Evolutionary conservation across 805 yeast genomes (phyloP).

Genomic region (Debaryomyces tyrocola): DNA sequence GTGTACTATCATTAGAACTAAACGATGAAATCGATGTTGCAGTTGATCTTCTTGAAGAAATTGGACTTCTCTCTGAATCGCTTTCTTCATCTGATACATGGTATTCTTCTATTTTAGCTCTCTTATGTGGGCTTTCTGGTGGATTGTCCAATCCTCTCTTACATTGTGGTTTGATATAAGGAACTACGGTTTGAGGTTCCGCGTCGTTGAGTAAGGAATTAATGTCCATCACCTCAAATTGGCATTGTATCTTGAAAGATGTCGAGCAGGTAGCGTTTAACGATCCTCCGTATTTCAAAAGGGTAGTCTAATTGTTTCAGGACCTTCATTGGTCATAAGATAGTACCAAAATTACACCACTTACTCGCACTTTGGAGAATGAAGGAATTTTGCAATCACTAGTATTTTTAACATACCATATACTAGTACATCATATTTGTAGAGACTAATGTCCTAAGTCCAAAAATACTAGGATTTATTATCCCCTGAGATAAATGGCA

Average conservation of each 20-base stretch:
- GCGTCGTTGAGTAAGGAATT: background rate
- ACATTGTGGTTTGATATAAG: background rate
- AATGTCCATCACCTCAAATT: background rate
- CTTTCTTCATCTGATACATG: background rate
- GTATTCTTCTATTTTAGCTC: background rate
- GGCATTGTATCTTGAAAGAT: too few relatives aligned
- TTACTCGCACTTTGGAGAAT: slow-evolving; percentile 7
- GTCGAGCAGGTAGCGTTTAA: too few relatives aligned
- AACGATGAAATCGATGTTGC: slow-evolving; percentile 3
- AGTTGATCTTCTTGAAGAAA: slow-evolving; percentile 7
- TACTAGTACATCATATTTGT: too few relatives aligned
- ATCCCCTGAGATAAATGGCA: too few relatives aligned
- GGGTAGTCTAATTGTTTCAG: too few relatives aligned
- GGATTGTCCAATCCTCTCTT: background rate
- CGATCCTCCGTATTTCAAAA: too few relatives aligned
- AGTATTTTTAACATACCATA: too few relatives aligned
- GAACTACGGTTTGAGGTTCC: background rate
- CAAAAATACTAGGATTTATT: too few relatives aligned
- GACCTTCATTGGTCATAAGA: slow-evolving; percentile 7
- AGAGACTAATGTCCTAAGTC: too few relatives aligned
- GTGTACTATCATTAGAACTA: slow-evolving; percentile 1
- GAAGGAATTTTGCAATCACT: background rate
- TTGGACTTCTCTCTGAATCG: background rate
- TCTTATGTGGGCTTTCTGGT: background rate
- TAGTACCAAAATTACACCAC: slow-evolving; percentile 8